These are phyloP conservation scores for Suillus tomentosus DNA, from an alignment of 768 basidiomycete species.

Conservation along the genomic window DNA sequence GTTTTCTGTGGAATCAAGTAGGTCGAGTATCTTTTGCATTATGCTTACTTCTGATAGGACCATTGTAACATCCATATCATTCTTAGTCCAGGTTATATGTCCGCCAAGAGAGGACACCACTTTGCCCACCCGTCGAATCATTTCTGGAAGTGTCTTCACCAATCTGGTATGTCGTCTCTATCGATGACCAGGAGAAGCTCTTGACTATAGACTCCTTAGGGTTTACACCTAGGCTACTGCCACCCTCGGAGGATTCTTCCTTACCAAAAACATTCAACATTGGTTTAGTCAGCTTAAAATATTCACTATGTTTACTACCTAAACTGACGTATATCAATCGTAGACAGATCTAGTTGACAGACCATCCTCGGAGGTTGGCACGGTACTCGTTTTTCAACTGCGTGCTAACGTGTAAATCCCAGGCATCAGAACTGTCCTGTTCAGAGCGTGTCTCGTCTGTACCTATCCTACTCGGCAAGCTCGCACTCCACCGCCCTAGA, in stretches of 20 bases:
- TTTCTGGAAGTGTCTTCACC: conserved; percentile 75
- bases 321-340: not conserved
- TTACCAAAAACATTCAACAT: conserved; percentile 60
- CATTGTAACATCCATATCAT: not conserved
- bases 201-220: conserved; percentile 38
- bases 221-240: conserved; percentile 53
- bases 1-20: conserved; percentile 89
- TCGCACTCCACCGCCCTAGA: conserved; percentile 55
- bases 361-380: conserved; percentile 60
- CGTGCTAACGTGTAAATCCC: conserved; percentile 9
- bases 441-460: conserved; percentile 57
- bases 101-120: conserved; percentile 73
- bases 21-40: conserved; percentile 13
- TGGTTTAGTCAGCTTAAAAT: conserved; percentile 60
- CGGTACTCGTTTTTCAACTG: not conserved
- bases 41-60: conserved; percentile 7
- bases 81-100: conserved; percentile 64
- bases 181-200: not conserved
- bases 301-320: not conserved
- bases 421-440: conserved; percentile 58
- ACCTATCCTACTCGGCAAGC: conserved; percentile 58
- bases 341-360: conserved; percentile 79
- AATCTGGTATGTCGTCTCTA: conserved; percentile 47
- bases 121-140: conserved; percentile 81
- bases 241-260: conserved; percentile 59